Base-by-base conservation (phyloP, 176 grass and related monocot genomes). In the Oropetium thomaeum region DNA sequence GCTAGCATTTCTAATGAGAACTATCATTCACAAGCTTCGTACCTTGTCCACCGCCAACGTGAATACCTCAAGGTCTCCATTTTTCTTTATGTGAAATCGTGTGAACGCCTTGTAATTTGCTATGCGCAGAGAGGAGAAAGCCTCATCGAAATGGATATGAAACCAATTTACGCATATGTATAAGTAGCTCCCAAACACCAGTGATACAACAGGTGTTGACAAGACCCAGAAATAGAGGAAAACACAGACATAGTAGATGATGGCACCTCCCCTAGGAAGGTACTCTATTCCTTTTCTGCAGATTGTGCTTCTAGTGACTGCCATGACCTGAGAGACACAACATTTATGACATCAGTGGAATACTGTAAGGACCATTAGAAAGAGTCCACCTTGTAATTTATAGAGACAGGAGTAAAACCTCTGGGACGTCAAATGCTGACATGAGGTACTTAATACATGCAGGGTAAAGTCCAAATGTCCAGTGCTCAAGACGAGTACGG, bases 381-480 rank as follows among this genome's bases (percentile, higher is more conserved):
- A 28, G 8, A 49, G 33, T 51, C 13, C 59, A 25, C 5, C 57
- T 65, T 16, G 33, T 34, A 42, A 32, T 53, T 59, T 76, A 74
- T 20, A 22, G 54, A 70, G 39, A 71, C 10, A 68, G 40, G 90
- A 81, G 13, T 64, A 43, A 76, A 71, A 99, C 96, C 96, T 99
- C 96, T 12, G 96, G 92, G 54, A 99, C 73, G 49, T 99, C 96
- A 32, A 99, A 99, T 65, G 96, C 96, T 15, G 96, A 99, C 96
- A 99, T 99, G 22, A 99, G 89, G 73, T 99, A 99, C 82, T 99
- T 99, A 57, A 99, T 95, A 90, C 91, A 92, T 19, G 96, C 96
- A 66, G 96, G 96, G 70, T 99, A 99, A 61, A 99, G 82, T 12
- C 96, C 96, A 20, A 99, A 95, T 20, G 96, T 95, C 91, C 81